Evolutionary conservation across 441 rosid species (phyloP).

Genomic region (Mallotus repandus): DNA sequence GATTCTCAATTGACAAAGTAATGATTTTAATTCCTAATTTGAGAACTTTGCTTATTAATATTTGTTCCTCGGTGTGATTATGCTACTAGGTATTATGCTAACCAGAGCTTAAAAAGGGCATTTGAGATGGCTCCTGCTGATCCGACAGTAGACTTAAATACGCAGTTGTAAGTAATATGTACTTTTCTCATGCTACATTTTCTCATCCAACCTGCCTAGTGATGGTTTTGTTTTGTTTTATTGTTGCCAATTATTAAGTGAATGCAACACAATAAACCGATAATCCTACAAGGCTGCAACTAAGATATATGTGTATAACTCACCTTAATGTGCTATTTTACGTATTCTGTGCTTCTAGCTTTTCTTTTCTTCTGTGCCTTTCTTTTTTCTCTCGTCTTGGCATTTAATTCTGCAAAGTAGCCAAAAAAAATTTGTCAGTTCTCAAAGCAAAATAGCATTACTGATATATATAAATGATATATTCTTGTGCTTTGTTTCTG

Average conservation of each 20-base stretch:
- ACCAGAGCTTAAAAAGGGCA: constrained; percentile 69
- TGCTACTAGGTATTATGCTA: constrained; percentile 58
- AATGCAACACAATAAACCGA: background rate
- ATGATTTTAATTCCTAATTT: background rate
- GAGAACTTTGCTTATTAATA: constrained; percentile 11
- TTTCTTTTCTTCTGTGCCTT: background rate
- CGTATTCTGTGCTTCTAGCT: background rate
- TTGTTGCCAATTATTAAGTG: background rate
- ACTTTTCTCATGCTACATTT: constrained; percentile 20
- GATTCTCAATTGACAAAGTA: background rate
- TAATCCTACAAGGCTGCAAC: background rate
- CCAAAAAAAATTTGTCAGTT: background rate
- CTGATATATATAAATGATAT: background rate
- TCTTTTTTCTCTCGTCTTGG: background rate
- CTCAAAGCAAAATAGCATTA: constrained; percentile 1
- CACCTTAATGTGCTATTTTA: no score
- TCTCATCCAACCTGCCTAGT: constrained; percentile 1
- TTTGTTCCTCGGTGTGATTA: constrained; percentile 18
- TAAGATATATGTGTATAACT: no score
- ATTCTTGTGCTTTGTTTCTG: constrained; percentile 23
- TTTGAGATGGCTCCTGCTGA: constrained; percentile 93
- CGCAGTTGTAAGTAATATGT: constrained; percentile 74
- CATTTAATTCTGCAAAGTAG: background rate
- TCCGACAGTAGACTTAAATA: constrained; percentile 92
- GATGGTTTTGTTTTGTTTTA: background rate